These are phyloP conservation scores for Suillus bovinus DNA, from an alignment of 768 basidiomycete species.

Conservation along the genomic window DNA sequence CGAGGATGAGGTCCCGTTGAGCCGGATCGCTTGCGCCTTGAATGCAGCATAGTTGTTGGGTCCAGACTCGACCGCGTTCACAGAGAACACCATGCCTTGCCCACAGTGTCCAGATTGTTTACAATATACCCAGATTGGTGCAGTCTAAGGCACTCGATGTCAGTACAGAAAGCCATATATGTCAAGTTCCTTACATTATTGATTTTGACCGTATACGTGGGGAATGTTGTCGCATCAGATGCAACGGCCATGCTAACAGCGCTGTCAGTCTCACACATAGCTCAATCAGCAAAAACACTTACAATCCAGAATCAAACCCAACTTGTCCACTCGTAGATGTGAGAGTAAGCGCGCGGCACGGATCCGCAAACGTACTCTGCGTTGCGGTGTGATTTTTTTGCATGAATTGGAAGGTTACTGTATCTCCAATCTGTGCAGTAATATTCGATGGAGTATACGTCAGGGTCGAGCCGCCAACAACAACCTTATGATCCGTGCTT, in stretches of 20 bases:
- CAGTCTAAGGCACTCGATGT: slow-evolving; percentile 34
- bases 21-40: slow-evolving; percentile 43
- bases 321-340: slow-evolving; percentile 44
- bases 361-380: slow-evolving; percentile 33
- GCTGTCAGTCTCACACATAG: neutral
- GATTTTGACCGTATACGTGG: slow-evolving; percentile 51
- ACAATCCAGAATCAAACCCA: slow-evolving; percentile 54
- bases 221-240: slow-evolving; percentile 45
- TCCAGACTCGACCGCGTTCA: slow-evolving; percentile 52
- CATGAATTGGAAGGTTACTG: slow-evolving; percentile 42
- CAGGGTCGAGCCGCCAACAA: slow-evolving; percentile 43
- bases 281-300: slow-evolving; percentile 9
- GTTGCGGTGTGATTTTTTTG: slow-evolving; percentile 53
- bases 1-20: slow-evolving; percentile 33
- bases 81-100: slow-evolving; percentile 60
- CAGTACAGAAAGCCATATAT: neutral
- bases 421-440: slow-evolving; percentile 47
- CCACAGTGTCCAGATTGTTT: slow-evolving; percentile 51
- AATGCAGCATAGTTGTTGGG: slow-evolving; percentile 56
- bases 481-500: slow-evolving; percentile 37
- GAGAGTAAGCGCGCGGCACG: slow-evolving; percentile 43
- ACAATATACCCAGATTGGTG: slow-evolving; percentile 60
- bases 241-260: slow-evolving; percentile 46
- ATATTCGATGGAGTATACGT: slow-evolving; percentile 47
- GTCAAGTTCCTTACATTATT: slow-evolving; percentile 43